Evolutionary conservation across 2,329 filamentous ascomycete species (phyloP), one percentile per base, ranked within the genome.

Genomic region (Cladosporium sp.): DNA sequence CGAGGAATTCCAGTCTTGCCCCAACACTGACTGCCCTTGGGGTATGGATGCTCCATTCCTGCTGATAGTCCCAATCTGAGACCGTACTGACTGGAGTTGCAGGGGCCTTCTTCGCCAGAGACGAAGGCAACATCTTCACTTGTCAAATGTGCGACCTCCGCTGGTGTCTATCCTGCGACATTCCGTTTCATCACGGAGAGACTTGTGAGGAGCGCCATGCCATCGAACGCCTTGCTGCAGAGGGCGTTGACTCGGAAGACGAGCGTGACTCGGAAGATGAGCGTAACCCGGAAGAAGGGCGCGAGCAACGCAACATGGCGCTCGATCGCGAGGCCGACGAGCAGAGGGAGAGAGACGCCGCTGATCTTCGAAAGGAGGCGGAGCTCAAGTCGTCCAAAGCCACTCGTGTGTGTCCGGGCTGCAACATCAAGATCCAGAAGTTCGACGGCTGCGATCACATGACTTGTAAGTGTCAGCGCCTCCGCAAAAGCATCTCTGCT

Each of bases 391-490:
- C 66, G 25, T 49, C 28, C 60, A 25, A 65, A 39, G 66, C 56
- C 3, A 62, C 70, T 7, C 71, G 71, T 39, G 32, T 51, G 18
- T 58, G 56, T n/a, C 70, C 72, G 5, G 63, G 61, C 4, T 75
- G 73, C 54, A 46, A 56, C 6, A 58, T 63, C 53, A 70, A 65
- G 51, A 67, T 74, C 32, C 59, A 71, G 63, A 72, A 72, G 61
- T 64, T 66, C 28, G 66, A 64, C 21, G 73, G 73, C 7, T 74
- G 73, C 64, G 68, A 74, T 56, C 67, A 71, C 46, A 67, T 72
- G 49, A 67, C 64, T 5, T 74, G 73, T 70, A 58, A 69, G 68
- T 51, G 18, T 18, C 18, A 43, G 16, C 13, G 14, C 2, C 8
- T 16, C 34, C 34, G 34, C 34, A 36, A 16, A 36, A 36, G 14